Percentiles rank a stretch among this genome's conserved stretches.
These are phyloP conservation scores for Saccharomyces cerevisiae DNA, from an alignment of 805 yeast species.

Conservation along the genomic window DNA sequence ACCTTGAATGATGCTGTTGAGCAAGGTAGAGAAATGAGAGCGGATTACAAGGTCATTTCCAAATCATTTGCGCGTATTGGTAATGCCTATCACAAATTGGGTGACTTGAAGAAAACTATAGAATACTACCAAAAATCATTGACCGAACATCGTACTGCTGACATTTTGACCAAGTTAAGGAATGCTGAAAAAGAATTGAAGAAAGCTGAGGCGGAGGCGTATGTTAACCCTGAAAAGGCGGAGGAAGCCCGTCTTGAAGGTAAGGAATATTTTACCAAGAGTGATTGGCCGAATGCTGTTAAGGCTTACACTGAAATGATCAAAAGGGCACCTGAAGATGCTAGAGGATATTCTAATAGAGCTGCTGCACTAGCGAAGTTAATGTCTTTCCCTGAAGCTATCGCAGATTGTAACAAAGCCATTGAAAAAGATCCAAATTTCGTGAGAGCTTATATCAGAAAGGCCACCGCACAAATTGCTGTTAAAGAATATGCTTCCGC, in stretches of 20 bases:
- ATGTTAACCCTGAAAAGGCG: slow-evolving; percentile 84
- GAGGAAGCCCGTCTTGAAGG: slow-evolving; percentile 93
- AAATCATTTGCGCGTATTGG: slow-evolving; percentile 92
- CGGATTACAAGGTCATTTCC: slow-evolving; percentile 86
- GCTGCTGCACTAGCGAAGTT: slow-evolving; percentile 94
- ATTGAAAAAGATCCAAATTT: slow-evolving; percentile 81
- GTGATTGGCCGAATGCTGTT: slow-evolving; percentile 95
- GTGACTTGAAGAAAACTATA: slow-evolving; percentile 64
- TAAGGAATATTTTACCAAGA: slow-evolving; percentile 77
- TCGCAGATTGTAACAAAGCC: slow-evolving; percentile 84
- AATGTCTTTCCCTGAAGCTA: slow-evolving; percentile 95
- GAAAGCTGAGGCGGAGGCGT: slow-evolving; percentile 64
- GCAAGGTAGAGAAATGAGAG: slow-evolving; percentile 79
- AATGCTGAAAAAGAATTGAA: slow-evolving; percentile 79
- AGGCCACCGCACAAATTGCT: slow-evolving; percentile 89
- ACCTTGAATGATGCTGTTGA: slow-evolving; percentile 81
- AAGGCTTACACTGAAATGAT: slow-evolving; percentile 92
- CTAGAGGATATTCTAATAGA: slow-evolving; percentile 94
- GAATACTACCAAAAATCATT: slow-evolving; percentile 79
- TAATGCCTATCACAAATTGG: slow-evolving; percentile 66
- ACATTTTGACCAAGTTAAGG: slow-evolving; percentile 79
- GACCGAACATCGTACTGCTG: slow-evolving; percentile 96
- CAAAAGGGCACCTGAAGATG: slow-evolving; percentile 94
- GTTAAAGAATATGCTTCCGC: slow-evolving; percentile 80
- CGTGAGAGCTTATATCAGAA: slow-evolving; percentile 91